Conservation (phyloP, 441 rosid genomes). For the Cnidoscolus chayamansa region DNA sequence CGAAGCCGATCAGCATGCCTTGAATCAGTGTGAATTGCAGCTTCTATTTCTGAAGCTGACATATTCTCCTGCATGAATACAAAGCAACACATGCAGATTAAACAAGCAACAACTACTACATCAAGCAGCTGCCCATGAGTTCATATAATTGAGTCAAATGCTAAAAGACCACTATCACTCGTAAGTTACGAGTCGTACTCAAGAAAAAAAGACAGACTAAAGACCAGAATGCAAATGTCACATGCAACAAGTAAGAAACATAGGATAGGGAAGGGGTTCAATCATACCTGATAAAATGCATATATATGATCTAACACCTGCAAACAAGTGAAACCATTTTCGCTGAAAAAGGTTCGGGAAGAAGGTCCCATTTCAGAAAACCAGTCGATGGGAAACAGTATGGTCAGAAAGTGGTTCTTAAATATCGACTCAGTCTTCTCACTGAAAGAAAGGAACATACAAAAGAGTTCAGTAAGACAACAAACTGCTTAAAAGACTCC, state of each 20-base stretch:
- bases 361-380: constrained; percentile 95
- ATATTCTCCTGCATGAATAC: constrained; percentile 61
- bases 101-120: no score
- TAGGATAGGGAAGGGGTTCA: neutral
- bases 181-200: neutral
- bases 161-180: neutral
- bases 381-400: constrained; percentile 78
- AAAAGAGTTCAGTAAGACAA: constrained; percentile 19
- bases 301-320: constrained; percentile 66
- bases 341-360: constrained; percentile 77
- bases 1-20: constrained; percentile 84
- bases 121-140: no score
- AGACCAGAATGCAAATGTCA: neutral
- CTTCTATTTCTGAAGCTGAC: constrained; percentile 61
- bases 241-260: neutral
- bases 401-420: constrained; percentile 71
- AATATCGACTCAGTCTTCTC: constrained; percentile 71
- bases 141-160: neutral
- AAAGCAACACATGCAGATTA: neutral
- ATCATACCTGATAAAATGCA: constrained; percentile 82
- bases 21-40: constrained; percentile 84
- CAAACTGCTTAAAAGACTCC: no score
- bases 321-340: constrained; percentile 71
- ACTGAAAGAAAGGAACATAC: constrained; percentile 52
- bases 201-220: neutral